Evolutionary conservation across 352 stramenopile species (phyloP), one percentile per base, ranked within the genome.

Genomic region (Hyaloperonospora brassicae): DNA sequence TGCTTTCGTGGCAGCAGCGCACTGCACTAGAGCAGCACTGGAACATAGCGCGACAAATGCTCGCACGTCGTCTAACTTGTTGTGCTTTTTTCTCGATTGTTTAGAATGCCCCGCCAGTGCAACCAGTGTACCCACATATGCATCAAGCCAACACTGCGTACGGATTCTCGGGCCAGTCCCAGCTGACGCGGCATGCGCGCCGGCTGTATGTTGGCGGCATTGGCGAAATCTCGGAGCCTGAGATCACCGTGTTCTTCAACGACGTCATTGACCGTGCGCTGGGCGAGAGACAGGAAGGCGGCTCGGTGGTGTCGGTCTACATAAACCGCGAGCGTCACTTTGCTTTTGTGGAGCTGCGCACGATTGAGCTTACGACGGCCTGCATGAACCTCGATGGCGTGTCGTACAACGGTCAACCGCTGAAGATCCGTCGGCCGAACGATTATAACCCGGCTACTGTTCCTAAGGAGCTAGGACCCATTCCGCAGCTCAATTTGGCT

Each of bases 331-430:
- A 98, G 61, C 89, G 95, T 47, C 86, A 95, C 38, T 99, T 98
- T 57, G 95, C 91, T 14, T 99, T 99, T 64, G 82, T 99, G 24
- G 96, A 99, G 78, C 96, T 99, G 59, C 92, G 87, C 59, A 97
- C 76, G 11, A 96, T 98, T 54, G 95, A 98, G 67, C 88, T 98
- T 43, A 95, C 94, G 25, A 98, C 93, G 6, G 88, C 95, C 3
- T 98, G 93, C 69, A 91, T 98, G 66, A 89, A 91, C 31, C 73
- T 99, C 22, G 95, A 98, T 62, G 96, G 95, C 22, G 85, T 99
- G 50, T 79, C 89, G 57, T 97, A 98, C 57, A 79, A 92, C 24
- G 93, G 92, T n/a, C 74, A 90, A 57, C 89, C 93, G 39, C 70
- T 99, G 48, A 97, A 98, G 70, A 89, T 99, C 45, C 93, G 96